Evolutionary conservation across 768 basidiomycete species (phyloP).

Genomic region (Gloeostereum incarnatum): DNA sequence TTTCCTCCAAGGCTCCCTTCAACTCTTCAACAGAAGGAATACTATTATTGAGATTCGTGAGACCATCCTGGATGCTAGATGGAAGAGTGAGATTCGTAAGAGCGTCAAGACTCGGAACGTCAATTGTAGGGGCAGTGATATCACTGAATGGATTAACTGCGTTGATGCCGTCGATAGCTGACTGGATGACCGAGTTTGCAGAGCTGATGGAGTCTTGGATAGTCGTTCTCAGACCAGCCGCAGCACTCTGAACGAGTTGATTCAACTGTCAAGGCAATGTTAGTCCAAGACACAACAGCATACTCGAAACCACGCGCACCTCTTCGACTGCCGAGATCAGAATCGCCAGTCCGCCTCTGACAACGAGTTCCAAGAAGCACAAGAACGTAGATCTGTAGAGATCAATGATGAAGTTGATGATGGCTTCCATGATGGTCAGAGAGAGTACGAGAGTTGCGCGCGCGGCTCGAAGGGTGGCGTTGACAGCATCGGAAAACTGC

Average conservation of each 20-base stretch:
- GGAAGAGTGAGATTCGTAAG: conserved; percentile 79
- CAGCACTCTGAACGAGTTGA: conserved; percentile 48
- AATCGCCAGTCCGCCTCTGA: conserved; percentile 71
- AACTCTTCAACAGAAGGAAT: conserved; percentile 74
- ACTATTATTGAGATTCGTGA: conserved; percentile 71
- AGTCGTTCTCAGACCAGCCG: conserved; percentile 50
- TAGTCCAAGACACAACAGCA: conserved; percentile 7
- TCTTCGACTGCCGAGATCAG: conserved; percentile 78
- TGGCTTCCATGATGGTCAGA: conserved; percentile 76
- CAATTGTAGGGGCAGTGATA: conserved; percentile 62
- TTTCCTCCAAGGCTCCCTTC: conserved; percentile 50
- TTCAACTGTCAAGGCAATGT: conserved; percentile 44
- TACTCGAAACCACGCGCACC: conserved; percentile 31
- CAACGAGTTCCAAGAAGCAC: conserved; percentile 86
- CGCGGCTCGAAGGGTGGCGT: conserved; percentile 70
- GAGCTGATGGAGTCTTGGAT: conserved; percentile 63
- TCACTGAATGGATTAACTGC: conserved; percentile 65
- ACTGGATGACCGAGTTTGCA: conserved; percentile 62
- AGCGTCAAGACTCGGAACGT: conserved; percentile 62
- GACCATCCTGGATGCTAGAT: conserved; percentile 58
- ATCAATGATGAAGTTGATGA: conserved; percentile 89
- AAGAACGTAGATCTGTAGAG: conserved; percentile 89
- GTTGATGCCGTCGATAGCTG: conserved; percentile 61
- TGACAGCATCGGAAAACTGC: conserved; percentile 70
- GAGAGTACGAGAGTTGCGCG: conserved; percentile 64